Percentiles rank a stretch among this genome's conserved stretches.
Evolutionary conservation across 148 eudicot genomes (phyloP).

Genomic region (Polygonum maritimum): DNA sequence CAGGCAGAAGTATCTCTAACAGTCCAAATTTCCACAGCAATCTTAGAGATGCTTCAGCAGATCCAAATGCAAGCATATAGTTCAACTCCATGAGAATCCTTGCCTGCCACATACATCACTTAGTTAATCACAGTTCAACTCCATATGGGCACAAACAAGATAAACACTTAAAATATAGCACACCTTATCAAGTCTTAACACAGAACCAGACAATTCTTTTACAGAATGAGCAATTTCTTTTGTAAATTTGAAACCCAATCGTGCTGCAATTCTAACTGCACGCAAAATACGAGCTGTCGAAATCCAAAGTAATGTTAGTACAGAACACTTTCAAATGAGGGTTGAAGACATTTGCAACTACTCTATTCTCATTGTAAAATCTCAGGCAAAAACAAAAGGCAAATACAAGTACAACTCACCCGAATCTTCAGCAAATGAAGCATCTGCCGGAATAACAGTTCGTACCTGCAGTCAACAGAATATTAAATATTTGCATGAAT

Average conservation of each 20-base stretch:
- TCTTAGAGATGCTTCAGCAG: slow-evolving; percentile 85
- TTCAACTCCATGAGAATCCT: slow-evolving; percentile 89
- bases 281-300: slow-evolving; percentile 86
- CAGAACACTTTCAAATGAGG: neutral
- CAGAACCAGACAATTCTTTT: slow-evolving; percentile 36
- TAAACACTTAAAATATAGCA: neutral
- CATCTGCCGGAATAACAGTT: slow-evolving; percentile 52
- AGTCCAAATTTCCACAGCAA: slow-evolving; percentile 74
- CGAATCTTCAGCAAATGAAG: slow-evolving; percentile 65
- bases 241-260: slow-evolving; percentile 55
- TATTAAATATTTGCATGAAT: neutral
- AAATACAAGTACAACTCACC: slow-evolving; percentile 33
- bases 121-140: neutral
- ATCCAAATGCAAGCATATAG: slow-evolving; percentile 93
- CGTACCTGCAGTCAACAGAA: slow-evolving; percentile 39
- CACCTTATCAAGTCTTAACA: slow-evolving; percentile 72
- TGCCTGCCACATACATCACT: slow-evolving; percentile 24
- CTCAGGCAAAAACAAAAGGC: neutral
- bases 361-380: neutral
- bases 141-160: neutral
- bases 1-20: slow-evolving; percentile 70
- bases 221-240: slow-evolving; percentile 45
- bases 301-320: neutral
- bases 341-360: neutral
- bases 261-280: slow-evolving; percentile 82